These are phyloP conservation scores for Paracamarosporium sp. DNA, from an alignment of 2,329 filamentous ascomycete species.

Conservation along the genomic window DNA sequence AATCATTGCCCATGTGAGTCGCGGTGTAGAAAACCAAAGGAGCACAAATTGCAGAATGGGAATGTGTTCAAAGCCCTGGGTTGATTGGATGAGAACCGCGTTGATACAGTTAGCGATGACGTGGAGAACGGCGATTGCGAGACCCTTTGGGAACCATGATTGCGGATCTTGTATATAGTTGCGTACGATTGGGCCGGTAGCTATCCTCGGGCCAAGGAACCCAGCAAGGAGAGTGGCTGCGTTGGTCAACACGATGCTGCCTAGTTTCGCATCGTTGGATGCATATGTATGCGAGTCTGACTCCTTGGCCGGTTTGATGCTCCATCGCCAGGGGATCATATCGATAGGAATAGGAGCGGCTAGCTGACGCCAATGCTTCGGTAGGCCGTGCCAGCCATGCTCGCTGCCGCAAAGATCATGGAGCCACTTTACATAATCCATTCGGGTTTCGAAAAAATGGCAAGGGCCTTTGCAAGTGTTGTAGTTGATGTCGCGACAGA, in stretches of 20 bases:
- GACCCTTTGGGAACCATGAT: conserved; percentile 25
- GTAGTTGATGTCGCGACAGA: conserved; percentile 38
- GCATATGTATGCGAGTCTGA: conserved; percentile 18
- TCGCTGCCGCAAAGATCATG: conserved; percentile 36
- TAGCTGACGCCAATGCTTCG: conserved; percentile 35
- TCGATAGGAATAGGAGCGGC: conserved; percentile 28
- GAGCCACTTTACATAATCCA: conserved; percentile 41
- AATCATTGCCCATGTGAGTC: conserved; percentile 30
- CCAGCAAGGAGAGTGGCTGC: conserved; percentile 22
- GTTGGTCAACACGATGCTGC: conserved; percentile 30
- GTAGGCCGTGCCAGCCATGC: conserved; percentile 38
- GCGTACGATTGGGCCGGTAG: neutral
- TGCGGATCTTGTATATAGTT: neutral
- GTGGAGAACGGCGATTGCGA: conserved; percentile 27
- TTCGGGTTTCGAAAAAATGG: conserved; percentile 39
- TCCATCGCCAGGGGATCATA: conserved; percentile 44
- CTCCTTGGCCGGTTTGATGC: conserved; percentile 19
- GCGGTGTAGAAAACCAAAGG: conserved; percentile 42
- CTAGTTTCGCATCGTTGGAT: conserved; percentile 30
- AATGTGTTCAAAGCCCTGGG: conserved; percentile 27
- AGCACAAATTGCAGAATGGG: conserved; percentile 31
- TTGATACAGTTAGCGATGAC: conserved; percentile 30
- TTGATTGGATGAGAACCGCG: conserved; percentile 25
- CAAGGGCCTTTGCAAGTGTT: conserved; percentile 34
- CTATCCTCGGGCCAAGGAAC: conserved; percentile 6